Conservation (phyloP, 2,329 filamentous ascomycete genomes). For the Pseudocercospora pini-densiflorae region DNA sequence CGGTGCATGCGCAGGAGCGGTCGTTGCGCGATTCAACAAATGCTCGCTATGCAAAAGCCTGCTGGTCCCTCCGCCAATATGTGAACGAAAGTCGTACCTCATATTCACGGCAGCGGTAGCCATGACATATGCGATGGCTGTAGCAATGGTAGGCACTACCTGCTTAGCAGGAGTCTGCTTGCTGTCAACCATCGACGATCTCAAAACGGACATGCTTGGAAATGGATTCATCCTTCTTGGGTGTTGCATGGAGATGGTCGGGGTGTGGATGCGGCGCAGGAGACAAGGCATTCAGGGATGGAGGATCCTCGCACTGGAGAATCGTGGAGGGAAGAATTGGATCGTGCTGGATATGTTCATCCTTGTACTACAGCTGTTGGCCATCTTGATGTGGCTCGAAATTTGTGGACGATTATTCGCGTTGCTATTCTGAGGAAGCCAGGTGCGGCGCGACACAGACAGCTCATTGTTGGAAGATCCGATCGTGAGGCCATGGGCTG, state of each 20-base stretch:
- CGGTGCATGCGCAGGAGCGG: not conserved
- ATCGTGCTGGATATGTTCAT: not conserved
- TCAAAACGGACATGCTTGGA: not conserved
- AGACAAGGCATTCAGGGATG: not conserved
- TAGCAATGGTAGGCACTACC: not conserved
- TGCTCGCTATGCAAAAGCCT: not conserved
- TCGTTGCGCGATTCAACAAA: not conserved
- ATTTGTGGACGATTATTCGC: not conserved
- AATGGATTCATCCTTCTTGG: not conserved
- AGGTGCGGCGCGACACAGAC: not conserved
- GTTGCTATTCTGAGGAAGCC: not conserved
- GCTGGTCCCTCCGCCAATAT: not conserved
- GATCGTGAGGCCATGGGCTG: no score
- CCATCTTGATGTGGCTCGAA: not conserved
- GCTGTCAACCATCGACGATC: not conserved
- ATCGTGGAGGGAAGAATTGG: not conserved
- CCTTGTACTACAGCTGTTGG: not conserved
- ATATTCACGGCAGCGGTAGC: not conserved
- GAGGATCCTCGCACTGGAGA: not conserved
- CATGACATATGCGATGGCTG: not conserved
- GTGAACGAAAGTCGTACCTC: not conserved
- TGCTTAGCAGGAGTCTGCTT: not conserved
- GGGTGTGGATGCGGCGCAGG: not conserved
- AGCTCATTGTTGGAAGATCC: not conserved
- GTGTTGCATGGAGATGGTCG: not conserved